These are phyloP conservation scores for Ilyonectria sp. DNA, from an alignment of 2,329 filamentous ascomycete genomes.

Conservation along the genomic window DNA sequence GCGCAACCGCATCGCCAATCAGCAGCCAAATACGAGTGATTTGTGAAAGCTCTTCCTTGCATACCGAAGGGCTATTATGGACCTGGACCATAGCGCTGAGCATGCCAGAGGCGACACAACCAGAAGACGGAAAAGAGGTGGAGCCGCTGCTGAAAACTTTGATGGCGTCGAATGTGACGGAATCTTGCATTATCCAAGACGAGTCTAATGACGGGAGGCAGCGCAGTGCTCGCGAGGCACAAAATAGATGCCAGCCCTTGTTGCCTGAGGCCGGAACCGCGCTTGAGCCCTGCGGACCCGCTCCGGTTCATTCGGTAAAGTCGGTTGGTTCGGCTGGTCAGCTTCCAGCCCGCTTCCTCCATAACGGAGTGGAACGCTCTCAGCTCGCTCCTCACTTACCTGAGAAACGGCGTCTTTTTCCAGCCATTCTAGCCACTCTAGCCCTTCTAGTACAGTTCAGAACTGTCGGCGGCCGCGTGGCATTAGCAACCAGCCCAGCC, in stretches of 20 bases:
- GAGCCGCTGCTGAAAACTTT: conserved; percentile 21
- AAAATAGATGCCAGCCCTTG: neutral
- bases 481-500: conserved; percentile 27
- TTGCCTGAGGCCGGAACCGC: conserved; percentile 14
- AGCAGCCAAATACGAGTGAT: conserved; percentile 26
- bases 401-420: conserved; percentile 37
- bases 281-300: conserved; percentile 28
- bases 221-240: neutral
- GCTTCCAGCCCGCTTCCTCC: neutral
- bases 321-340: neutral
- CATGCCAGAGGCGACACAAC: conserved; percentile 1
- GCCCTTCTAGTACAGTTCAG: conserved; percentile 39
- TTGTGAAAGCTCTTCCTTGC: conserved; percentile 35
- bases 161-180: conserved; percentile 10
- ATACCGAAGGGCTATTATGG: neutral
- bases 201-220: neutral
- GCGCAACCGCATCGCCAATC: conserved; percentile 44
- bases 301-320: conserved; percentile 2
- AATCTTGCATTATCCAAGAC: neutral
- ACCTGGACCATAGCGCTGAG: conserved; percentile 1
- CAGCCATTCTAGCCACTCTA: conserved; percentile 10
- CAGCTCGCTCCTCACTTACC: conserved; percentile 18
- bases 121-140: conserved; percentile 13
- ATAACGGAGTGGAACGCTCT: conserved; percentile 36
- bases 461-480: conserved; percentile 41